Evolutionary conservation across 108 stramenopile genomes (phyloP), one percentile per base, ranked within the genome.

Genomic region (Chaetoceros tenuissimus): DNA sequence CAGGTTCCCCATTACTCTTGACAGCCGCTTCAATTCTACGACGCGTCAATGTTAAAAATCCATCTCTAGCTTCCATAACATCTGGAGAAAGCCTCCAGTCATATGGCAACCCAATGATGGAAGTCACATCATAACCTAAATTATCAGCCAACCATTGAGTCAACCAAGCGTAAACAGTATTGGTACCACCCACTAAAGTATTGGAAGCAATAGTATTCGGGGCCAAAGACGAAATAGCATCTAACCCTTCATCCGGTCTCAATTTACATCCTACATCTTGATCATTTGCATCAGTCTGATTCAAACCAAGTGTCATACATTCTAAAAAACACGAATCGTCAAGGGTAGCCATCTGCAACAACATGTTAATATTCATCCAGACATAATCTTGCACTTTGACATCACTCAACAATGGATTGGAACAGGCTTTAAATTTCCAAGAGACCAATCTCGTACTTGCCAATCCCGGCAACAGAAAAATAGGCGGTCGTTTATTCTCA

Each of bases 371-470:
- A 57, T 92, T 88, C 20, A 88, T 66, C 87, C 91, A 92, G 0
- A 87, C 84, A 63, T 84, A 80, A 63, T 92, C 91, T 53, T 87
- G 77, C 45, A 92, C 78, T 59, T 86, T 86, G 58, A 92, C 88
- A 52, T 86, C 82, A 1, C 69, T 68, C 44, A 71, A 46, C 21
- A 86, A 64, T 23, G 76, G 63, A 20, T 78, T 68, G 1, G 68
- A 59, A 66, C 87, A 92, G n/a, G 57, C 50, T 54, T 85, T 87
- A 47, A 77, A 69, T 60, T 71, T 81, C 91, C 91, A 92, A 18
- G 86, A 75, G 2, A 88, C 81, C 10, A 92, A 57, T 53, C 91
- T 72, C 24, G 91, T 86, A 1, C 85, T 78, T 53, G 91, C 91
- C 45, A 92, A 53, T 10, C 91, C 91, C 21, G 91, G 91, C 8